These are phyloP conservation scores for Halteria grandinella DNA, from an alignment of 73 alveolate species.

Conservation along the genomic window DNA sequence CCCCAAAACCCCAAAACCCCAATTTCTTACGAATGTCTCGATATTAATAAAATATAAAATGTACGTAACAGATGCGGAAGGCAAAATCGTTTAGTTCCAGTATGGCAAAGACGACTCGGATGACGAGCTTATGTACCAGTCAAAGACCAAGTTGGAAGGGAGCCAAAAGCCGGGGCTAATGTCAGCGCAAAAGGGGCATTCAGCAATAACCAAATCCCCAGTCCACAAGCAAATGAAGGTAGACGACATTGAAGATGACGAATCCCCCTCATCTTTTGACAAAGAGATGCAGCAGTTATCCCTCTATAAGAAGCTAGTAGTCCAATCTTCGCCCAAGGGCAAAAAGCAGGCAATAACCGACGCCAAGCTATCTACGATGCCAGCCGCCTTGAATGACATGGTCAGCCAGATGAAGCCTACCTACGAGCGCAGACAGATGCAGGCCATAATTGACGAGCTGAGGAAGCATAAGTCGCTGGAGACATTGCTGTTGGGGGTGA, in stretches of 20 bases:
- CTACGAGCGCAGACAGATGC: neutral
- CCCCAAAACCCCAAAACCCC: slow-evolving; percentile 9
- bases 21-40: neutral
- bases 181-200: no score
- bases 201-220: no score
- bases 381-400: neutral
- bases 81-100: slow-evolving; percentile 12
- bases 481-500: slow-evolving; percentile 6
- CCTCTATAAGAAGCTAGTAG: neutral
- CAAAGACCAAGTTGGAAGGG: neutral
- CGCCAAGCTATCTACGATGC: no score
- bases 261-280: neutral
- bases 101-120: slow-evolving; percentile 40
- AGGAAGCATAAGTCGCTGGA: neutral
- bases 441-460: neutral
- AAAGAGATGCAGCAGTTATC: neutral
- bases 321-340: neutral
- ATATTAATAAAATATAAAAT: slow-evolving; percentile 6
- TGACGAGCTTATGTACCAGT: slow-evolving; percentile 7
- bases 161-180: neutral
- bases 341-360: neutral
- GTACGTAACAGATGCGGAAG: slow-evolving; percentile 36
- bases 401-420: neutral
- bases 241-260: neutral
- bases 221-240: neutral